These are phyloP conservation scores for Ganoderma multipileum DNA, from an alignment of 1,284 basidiomycete species.

Conservation along the genomic window DNA sequence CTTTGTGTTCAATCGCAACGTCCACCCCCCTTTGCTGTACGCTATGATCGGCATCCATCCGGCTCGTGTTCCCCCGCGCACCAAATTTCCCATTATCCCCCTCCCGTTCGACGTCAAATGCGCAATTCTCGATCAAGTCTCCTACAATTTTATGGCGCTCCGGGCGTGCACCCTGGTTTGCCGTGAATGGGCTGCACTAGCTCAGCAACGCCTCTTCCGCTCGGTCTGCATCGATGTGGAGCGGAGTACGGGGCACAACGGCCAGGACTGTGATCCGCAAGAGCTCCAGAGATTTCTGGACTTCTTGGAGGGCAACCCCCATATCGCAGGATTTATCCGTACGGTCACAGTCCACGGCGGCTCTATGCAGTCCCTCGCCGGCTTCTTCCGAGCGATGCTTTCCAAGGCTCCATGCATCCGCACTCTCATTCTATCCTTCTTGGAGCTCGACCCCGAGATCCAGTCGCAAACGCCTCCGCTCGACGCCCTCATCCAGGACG, in stretches of 20 bases:
- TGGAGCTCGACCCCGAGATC: neutral
- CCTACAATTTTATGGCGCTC: neutral
- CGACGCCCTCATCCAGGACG: neutral
- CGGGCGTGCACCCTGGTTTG: neutral
- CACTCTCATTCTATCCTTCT: neutral
- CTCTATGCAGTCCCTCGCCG: neutral
- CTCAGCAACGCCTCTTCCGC: neutral
- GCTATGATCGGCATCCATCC: neutral
- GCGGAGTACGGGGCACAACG: neutral
- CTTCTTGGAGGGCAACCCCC: neutral
- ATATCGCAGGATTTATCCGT: neutral
- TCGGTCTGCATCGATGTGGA: neutral
- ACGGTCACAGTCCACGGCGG: neutral
- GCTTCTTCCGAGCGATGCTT: neutral
- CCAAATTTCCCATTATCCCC: neutral
- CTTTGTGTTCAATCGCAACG: neutral
- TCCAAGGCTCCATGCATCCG: neutral
- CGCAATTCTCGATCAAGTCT: neutral
- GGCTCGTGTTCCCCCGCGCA: neutral
- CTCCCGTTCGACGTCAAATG: neutral
- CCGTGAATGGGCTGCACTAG: neutral
- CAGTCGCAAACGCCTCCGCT: neutral
- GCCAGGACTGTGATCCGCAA: neutral
- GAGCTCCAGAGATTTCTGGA: neutral
- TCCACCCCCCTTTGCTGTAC: too few species aligned